phyloP scores from a whole-genome alignment of 768 basidiomycete species.

The Exsudoporus frostii region DNA sequence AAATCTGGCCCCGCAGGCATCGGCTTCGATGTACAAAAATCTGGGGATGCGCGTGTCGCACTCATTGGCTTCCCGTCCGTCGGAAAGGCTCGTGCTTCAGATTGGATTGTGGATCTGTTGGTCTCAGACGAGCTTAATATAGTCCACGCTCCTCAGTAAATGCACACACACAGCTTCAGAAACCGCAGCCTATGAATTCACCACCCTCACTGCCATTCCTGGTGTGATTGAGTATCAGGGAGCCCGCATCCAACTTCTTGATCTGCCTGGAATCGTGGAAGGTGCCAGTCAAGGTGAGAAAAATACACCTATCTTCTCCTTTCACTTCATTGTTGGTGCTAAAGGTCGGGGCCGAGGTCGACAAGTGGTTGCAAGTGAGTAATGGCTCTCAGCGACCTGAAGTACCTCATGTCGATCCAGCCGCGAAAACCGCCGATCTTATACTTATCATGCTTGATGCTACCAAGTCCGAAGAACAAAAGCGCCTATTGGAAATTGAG shows the following conservation, averaged over 20 bases:
- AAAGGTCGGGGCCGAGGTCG: constrained; percentile 85
- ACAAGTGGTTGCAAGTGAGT: constrained; percentile 88
- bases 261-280: constrained; percentile 95
- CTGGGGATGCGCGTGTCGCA: constrained; percentile 87
- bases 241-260: constrained; percentile 87
- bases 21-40: constrained; percentile 87
- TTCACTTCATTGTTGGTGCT: background rate
- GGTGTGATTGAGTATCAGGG: constrained; percentile 97
- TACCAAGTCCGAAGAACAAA: constrained; percentile 91
- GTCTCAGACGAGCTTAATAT: constrained; percentile 6
- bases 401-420: constrained; percentile 31
- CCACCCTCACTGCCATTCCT: constrained; percentile 92
- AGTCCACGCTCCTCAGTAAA: constrained; percentile 92
- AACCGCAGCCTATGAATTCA: constrained; percentile 93
- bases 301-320: background rate
- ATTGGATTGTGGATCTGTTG: background rate
- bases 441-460: constrained; percentile 93
- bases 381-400: background rate
- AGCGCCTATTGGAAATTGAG: constrained; percentile 83
- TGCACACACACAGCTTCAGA: constrained; percentile 88
- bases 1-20: constrained; percentile 80
- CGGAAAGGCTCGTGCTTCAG: constrained; percentile 56
- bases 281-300: constrained; percentile 73
- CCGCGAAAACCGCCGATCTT: constrained; percentile 88
- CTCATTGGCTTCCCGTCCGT: constrained; percentile 96